These are phyloP conservation scores for Prototheca cutis DNA, from an alignment of 163 green algal genomes.

Conservation along the genomic window DNA sequence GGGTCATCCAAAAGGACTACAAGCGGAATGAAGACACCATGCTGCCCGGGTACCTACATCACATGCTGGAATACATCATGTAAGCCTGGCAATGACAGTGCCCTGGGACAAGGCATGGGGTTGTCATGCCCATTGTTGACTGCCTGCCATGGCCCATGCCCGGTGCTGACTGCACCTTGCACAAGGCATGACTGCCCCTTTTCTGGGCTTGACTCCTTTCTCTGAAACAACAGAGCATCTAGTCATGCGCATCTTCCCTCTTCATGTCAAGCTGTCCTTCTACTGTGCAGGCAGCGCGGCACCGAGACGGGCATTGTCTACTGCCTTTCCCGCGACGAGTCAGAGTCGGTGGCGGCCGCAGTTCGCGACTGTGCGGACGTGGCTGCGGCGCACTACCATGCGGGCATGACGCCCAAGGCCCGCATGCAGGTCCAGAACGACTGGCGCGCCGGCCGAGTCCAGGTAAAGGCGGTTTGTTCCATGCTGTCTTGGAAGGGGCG, in stretches of 20 bases:
- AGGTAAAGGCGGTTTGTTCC: too few relatives aligned
- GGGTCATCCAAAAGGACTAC: conserved; percentile 50
- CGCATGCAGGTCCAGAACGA: conserved; percentile 70
- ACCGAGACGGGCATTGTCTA: conserved; percentile 61
- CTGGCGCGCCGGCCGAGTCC: conserved; percentile 54
- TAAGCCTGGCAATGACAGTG: conserved; percentile 17
- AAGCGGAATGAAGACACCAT: conserved; percentile 34
- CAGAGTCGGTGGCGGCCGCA: conserved; percentile 36
- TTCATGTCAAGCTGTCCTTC: too few relatives aligned
- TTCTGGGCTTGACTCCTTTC: too few relatives aligned
- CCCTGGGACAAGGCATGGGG: background rate
- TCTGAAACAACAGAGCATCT: too few relatives aligned
- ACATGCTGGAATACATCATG: conserved; percentile 49
- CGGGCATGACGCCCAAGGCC: conserved; percentile 70
- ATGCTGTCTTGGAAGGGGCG: too few relatives aligned
- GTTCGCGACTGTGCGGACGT: conserved; percentile 40
- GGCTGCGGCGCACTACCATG: conserved; percentile 71
- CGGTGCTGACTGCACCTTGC: too few relatives aligned
- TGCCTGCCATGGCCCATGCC: too few relatives aligned
- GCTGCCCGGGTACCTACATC: conserved; percentile 23
- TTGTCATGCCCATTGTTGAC: too few relatives aligned
- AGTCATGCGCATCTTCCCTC: too few relatives aligned
- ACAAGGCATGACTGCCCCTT: too few relatives aligned
- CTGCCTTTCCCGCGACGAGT: conserved; percentile 55
- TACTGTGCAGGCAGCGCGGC: conserved; percentile 11